Percentiles rank a stretch among this genome's conserved stretches.
These are phyloP conservation scores for Tricholoma flavovirens DNA, from an alignment of 768 basidiomycete species.

Conservation along the genomic window DNA sequence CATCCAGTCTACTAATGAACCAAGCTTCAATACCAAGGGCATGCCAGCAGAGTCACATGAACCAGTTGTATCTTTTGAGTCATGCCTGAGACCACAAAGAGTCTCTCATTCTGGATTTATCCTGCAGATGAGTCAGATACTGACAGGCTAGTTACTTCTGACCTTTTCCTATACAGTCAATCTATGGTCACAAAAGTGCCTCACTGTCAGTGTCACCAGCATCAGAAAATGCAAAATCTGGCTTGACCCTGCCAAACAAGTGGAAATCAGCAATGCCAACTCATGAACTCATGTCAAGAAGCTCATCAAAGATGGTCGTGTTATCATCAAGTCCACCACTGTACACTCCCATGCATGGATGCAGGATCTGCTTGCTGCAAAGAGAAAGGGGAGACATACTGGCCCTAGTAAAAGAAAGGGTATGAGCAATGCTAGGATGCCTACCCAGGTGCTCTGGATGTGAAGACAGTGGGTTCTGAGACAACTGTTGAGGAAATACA, in stretches of 20 bases:
- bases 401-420: constrained; percentile 99
- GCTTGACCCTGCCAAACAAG: constrained; percentile 95
- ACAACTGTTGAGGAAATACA: constrained; percentile 94
- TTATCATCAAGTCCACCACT: constrained; percentile 89
- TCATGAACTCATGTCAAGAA: constrained; percentile 96
- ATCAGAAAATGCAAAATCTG: constrained; percentile 99
- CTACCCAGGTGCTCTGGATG: constrained; percentile 98
- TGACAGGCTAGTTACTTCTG: no score
- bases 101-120: no score
- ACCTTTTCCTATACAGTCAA: no score
- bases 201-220: constrained; percentile 92
- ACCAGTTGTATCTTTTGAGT: no score
- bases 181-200: constrained; percentile 96
- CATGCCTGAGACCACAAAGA: no score
- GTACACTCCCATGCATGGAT: constrained; percentile 97
- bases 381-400: constrained; percentile 98
- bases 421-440: constrained; percentile 97
- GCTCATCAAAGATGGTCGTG: constrained; percentile 96
- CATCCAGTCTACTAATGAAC: no score
- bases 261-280: constrained; percentile 99
- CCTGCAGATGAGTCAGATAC: no score
- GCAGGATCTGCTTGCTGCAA: constrained; percentile 87
- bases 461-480: constrained; percentile 95
- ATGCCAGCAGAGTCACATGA: no score
- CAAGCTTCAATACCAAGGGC: no score